Conservation (phyloP, 345 rosid species). For the Viola odorata region DNA sequence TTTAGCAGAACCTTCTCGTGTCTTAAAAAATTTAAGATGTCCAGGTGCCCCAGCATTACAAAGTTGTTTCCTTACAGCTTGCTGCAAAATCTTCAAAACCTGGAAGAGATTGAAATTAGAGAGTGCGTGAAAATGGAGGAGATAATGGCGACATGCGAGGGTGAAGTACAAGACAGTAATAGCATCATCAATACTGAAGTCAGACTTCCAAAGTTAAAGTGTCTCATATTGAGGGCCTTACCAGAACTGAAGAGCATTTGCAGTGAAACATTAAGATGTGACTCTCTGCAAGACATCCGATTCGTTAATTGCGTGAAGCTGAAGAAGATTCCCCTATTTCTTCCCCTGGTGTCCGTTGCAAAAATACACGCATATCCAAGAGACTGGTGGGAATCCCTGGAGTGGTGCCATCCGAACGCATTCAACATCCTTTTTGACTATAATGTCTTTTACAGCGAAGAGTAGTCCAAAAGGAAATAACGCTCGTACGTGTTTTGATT, state of each 20-base stretch:
- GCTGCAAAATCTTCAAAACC: constrained; percentile 8
- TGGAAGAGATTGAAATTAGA: neutral
- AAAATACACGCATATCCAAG: neutral
- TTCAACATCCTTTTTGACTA: neutral
- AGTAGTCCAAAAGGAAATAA: no score
- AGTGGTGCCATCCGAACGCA: neutral
- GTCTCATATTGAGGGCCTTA: rapidly evolving
- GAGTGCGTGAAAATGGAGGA: constrained; percentile 9
- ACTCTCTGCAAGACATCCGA: neutral
- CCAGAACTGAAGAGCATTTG: constrained; percentile 15
- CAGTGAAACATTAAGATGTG: neutral
- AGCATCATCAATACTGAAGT: neutral
- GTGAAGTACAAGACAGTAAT: neutral
- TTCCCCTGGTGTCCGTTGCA: neutral
- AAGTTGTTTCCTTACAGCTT: constrained; percentile 2
- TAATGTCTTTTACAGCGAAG: no score
- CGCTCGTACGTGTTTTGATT: no score
- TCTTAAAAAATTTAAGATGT: neutral
- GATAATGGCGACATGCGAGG: constrained; percentile 11
- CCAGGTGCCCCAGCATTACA: constrained; percentile 1
- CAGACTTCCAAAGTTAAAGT: constrained; percentile 7
- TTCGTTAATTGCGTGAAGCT: neutral
- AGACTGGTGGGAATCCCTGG: neutral
- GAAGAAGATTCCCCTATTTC: neutral
- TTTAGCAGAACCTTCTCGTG: neutral